Percentiles rank a stretch among this genome's conserved stretches.
phyloP scores from a whole-genome alignment of 495 filamentous ascomycete genomes.

The Aspergillus ostianus region DNA sequence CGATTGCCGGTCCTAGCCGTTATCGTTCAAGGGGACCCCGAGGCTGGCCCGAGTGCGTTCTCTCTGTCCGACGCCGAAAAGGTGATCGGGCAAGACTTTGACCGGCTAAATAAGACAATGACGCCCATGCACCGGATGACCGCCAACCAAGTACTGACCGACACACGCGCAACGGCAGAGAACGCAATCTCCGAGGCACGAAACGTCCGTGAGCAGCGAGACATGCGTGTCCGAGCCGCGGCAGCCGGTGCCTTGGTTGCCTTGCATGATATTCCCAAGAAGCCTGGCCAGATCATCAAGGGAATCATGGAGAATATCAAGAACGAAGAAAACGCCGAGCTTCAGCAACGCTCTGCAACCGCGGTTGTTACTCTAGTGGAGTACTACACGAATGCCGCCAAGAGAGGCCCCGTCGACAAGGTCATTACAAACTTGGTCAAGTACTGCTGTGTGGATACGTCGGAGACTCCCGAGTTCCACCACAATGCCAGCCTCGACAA shows the following conservation, averaged over 20 bases:
- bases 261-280: slow-evolving; percentile 84
- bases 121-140: slow-evolving; percentile 81
- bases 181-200: slow-evolving; percentile 76
- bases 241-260: slow-evolving; percentile 85
- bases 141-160: slow-evolving; percentile 67
- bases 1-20: slow-evolving; percentile 79
- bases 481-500: slow-evolving; percentile 70
- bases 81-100: slow-evolving; percentile 77
- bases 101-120: slow-evolving; percentile 78
- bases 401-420: slow-evolving; percentile 83
- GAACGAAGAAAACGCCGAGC: slow-evolving; percentile 83
- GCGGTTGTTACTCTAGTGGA: slow-evolving; percentile 83
- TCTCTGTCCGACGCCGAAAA: slow-evolving; percentile 83
- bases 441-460: slow-evolving; percentile 94
- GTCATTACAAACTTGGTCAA: slow-evolving; percentile 91
- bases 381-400: slow-evolving; percentile 72
- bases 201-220: slow-evolving; percentile 72
- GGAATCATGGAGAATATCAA: slow-evolving; percentile 98
- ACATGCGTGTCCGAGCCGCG: slow-evolving; percentile 82
- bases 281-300: slow-evolving; percentile 85
- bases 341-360: slow-evolving; percentile 83
- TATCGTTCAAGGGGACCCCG: slow-evolving; percentile 86
- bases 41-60: slow-evolving; percentile 88
- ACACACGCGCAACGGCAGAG: slow-evolving; percentile 66
- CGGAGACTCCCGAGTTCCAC: slow-evolving; percentile 93